A percentile compares a stretch with the other conserved stretches of the same genome.
Evolutionary conservation across 805 yeast species (phyloP).

Genomic region (Henningerozyma blattae): DNA sequence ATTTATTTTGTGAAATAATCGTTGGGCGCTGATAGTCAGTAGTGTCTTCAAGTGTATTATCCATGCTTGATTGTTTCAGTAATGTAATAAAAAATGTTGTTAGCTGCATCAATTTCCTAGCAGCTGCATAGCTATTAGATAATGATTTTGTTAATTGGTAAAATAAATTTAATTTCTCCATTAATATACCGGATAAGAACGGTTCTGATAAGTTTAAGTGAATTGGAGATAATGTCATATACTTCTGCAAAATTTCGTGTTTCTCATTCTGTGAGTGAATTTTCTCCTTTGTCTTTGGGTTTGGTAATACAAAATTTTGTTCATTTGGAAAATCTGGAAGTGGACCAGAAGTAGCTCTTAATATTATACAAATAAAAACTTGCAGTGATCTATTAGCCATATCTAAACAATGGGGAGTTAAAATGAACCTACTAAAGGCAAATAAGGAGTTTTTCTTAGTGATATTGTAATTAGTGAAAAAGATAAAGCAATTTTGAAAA

Average conservation of each 20-base stretch:
- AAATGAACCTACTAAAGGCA: slow-evolving; percentile 30
- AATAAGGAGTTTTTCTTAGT: slow-evolving; percentile 24
- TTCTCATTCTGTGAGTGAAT: no score
- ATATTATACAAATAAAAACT: slow-evolving; percentile 40
- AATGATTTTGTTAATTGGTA: slow-evolving; percentile 32
- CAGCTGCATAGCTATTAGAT: slow-evolving; percentile 48
- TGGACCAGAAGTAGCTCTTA: slow-evolving; percentile 37
- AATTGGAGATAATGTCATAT: not conserved
- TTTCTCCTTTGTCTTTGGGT: not conserved
- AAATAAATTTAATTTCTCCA: slow-evolving; percentile 32
- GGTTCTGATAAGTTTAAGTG: not conserved
- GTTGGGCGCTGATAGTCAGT: slow-evolving; percentile 13
- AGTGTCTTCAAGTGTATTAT: not conserved
- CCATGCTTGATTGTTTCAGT: not conserved
- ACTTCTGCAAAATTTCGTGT: not conserved
- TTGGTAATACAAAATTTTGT: slow-evolving; percentile 14
- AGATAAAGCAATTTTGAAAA: slow-evolving; percentile 29
- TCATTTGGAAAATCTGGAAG: slow-evolving; percentile 25
- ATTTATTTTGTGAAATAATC: slow-evolving; percentile 10
- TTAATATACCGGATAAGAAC: slow-evolving; percentile 25
- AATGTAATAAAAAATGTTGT: slow-evolving; percentile 31
- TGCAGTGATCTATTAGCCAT: slow-evolving; percentile 46
- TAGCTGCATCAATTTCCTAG: slow-evolving; percentile 57
- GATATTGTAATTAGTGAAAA: slow-evolving; percentile 26
- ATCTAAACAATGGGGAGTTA: slow-evolving; percentile 39